Percentiles rank a stretch among this genome's conserved stretches.
Conservation (phyloP, 148 eudicot species). For the Rhododendron molle region DNA sequence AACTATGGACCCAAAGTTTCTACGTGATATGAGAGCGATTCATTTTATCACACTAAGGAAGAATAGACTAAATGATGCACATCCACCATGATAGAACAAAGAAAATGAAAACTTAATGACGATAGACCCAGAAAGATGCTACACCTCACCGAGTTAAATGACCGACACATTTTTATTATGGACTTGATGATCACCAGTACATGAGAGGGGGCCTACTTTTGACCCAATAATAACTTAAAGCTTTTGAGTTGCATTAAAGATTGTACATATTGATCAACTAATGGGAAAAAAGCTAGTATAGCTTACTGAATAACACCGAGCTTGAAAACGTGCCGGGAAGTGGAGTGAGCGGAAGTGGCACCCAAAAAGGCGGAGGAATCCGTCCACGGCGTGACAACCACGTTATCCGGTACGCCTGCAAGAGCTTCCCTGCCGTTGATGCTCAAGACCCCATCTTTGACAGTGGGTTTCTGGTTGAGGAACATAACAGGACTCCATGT, state of each 20-base stretch:
- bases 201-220: background rate
- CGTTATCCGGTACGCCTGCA: slow-evolving; percentile 24
- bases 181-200: background rate
- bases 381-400: slow-evolving; percentile 30
- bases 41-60: background rate
- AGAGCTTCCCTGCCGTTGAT: slow-evolving; percentile 25
- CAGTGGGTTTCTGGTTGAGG: slow-evolving; percentile 13
- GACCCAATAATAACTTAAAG: background rate
- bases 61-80: background rate
- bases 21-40: background rate
- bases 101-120: background rate
- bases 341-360: slow-evolving; percentile 19
- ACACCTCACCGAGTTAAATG: background rate
- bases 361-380: slow-evolving; percentile 33
- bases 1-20: background rate
- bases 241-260: background rate
- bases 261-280: background rate
- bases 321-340: slow-evolving; percentile 31
- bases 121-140: background rate
- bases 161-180: background rate
- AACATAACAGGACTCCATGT: slow-evolving; percentile 15
- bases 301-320: slow-evolving; percentile 38
- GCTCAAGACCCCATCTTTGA: slow-evolving; percentile 27
- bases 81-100: background rate
- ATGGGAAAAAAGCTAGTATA: background rate